Percentiles rank a stretch among this genome's conserved stretches.
Conservation (phyloP, 139 green algal genomes). For the Micractinium conductrix region DNA sequence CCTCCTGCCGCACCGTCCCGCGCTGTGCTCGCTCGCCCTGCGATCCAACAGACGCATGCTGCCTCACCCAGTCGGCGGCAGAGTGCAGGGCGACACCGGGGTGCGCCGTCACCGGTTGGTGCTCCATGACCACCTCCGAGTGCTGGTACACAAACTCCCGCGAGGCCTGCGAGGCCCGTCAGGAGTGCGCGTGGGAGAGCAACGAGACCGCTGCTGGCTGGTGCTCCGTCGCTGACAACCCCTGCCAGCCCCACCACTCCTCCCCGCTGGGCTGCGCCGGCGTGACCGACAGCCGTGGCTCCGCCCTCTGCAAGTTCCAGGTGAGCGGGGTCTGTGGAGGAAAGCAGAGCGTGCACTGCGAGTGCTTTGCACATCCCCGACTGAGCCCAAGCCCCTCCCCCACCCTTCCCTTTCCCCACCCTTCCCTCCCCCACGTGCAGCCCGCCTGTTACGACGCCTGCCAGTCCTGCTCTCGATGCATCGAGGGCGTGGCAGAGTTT, state of each 20-base stretch:
- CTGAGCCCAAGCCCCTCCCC: no score
- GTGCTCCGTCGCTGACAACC: constrained; percentile 3
- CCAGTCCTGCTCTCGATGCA: not conserved
- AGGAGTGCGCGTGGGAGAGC: constrained; percentile 5
- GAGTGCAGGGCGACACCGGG: not conserved
- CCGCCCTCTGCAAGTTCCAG: not conserved
- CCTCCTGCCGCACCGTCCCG: constrained; percentile 11
- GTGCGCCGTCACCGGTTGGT: not conserved
- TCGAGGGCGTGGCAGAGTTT: not conserved
- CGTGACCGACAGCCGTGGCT: not conserved
- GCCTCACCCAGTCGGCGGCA: not conserved
- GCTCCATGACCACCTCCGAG: not conserved
- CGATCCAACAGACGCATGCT: not conserved
- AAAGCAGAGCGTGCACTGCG: no score
- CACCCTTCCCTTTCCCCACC: not conserved
- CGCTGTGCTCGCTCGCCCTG: constrained; percentile 17
- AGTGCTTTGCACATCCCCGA: no score
- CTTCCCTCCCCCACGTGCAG: not conserved
- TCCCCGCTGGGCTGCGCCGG: not conserved
- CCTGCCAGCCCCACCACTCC: not conserved
- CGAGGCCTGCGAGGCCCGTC: not conserved
- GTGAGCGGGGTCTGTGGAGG: not conserved
- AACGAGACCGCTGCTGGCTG: not conserved
- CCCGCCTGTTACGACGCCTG: constrained; percentile 2
- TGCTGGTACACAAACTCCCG: not conserved